phyloP scores from a whole-genome alignment of 1,284 basidiomycete genomes.

The Cutaneotrichosporon sp. region DNA sequence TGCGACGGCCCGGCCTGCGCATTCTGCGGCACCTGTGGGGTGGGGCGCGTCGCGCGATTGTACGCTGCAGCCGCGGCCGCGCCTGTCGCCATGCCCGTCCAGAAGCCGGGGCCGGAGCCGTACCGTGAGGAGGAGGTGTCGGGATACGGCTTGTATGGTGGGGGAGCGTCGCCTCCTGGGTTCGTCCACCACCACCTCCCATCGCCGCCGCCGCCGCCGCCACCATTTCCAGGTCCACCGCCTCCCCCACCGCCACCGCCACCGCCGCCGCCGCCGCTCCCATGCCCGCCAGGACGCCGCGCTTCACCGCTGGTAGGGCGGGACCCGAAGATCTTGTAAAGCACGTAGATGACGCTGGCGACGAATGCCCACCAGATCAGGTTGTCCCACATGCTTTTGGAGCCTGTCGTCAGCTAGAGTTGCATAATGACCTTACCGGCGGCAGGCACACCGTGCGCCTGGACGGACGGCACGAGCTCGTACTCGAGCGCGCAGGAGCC shows the following conservation, averaged over 20 bases:
- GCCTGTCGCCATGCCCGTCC: slow-evolving; percentile 72
- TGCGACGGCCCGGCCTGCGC: slow-evolving; percentile 1
- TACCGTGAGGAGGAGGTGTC: slow-evolving; percentile 32
- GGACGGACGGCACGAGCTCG: slow-evolving; percentile 59
- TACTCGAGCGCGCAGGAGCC: slow-evolving; percentile 83
- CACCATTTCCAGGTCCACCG: too few relatives aligned
- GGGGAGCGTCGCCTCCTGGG: slow-evolving; percentile 61
- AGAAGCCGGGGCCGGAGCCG: slow-evolving; percentile 69
- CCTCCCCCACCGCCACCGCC: slow-evolving; percentile 34
- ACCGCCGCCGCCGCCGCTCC: slow-evolving; percentile 10
- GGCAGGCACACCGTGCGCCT: neutral
- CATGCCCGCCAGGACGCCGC: neutral
- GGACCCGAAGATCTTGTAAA: neutral
- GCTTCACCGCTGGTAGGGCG: neutral
- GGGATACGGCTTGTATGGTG: slow-evolving; percentile 66
- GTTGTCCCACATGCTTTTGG: neutral
- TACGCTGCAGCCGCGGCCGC: slow-evolving; percentile 63
- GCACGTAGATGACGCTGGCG: neutral
- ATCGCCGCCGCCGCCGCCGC: slow-evolving; percentile 53
- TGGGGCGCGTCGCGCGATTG: slow-evolving; percentile 14
- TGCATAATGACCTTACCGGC: neutral
- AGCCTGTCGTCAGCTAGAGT: neutral
- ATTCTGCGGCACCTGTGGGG: neutral
- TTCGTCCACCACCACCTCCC: slow-evolving; percentile 21
- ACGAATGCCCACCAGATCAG: neutral